Evolutionary conservation across 176 grass and related monocot species (phyloP).

Genomic region (Elymus sibiricus): DNA sequence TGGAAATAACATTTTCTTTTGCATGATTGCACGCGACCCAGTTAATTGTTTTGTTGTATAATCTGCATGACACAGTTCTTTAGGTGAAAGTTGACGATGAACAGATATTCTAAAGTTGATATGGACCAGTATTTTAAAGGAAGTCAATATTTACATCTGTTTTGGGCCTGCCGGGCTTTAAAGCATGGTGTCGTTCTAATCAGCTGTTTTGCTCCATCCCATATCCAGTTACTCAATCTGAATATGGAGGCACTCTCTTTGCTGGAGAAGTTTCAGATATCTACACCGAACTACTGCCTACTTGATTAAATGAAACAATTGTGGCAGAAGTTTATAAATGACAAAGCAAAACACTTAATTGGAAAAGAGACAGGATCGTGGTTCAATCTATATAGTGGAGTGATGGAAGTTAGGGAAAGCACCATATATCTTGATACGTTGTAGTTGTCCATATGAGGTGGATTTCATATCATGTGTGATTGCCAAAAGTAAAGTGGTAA

Average conservation of each 20-base stretch:
- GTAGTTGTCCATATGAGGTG: background rate
- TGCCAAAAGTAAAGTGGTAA: slow-evolving; percentile 1
- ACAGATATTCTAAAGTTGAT: background rate
- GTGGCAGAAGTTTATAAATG: background rate
- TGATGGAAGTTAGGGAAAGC: background rate
- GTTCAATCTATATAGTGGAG: background rate
- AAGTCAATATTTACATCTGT: background rate
- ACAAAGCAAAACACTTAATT: background rate
- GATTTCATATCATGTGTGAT: slow-evolving; percentile 12
- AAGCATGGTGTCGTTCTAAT: background rate
- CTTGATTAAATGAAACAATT: slow-evolving; percentile 5
- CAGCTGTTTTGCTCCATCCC: background rate
- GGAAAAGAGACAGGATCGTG: background rate
- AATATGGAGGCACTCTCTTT: slow-evolving; percentile 2
- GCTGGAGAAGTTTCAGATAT: background rate
- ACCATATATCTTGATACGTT: background rate
- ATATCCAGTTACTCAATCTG: background rate
- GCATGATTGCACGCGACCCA: background rate
- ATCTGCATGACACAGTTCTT: background rate
- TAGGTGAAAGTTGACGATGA: background rate
- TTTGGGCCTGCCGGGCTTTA: background rate
- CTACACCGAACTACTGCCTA: background rate
- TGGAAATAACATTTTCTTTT: background rate
- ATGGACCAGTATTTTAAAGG: background rate
- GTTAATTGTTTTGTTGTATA: slow-evolving; percentile 6